Conservation (phyloP, 2,329 filamentous ascomycete genomes). For the Diaporthe sp. region DNA sequence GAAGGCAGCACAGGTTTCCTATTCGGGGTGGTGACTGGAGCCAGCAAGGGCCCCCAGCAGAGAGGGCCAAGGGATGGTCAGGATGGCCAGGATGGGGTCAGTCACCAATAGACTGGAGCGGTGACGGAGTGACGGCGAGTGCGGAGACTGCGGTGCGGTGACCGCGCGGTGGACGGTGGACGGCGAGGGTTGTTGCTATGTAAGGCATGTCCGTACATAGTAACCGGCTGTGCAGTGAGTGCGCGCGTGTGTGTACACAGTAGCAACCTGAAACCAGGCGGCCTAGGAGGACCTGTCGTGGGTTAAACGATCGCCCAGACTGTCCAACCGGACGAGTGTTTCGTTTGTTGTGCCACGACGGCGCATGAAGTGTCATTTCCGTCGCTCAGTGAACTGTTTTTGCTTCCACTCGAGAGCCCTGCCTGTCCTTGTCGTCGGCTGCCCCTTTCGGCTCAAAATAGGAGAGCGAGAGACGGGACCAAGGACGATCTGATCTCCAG, state of each 20-base stretch:
- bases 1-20: constrained; percentile 16
- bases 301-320: constrained; percentile 27
- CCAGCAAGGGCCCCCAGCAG: not conserved
- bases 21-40: not conserved
- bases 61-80: not conserved
- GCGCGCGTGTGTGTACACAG: not conserved
- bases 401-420: not conserved
- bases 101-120: constrained; percentile 8
- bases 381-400: not conserved
- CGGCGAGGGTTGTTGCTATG: not conserved
- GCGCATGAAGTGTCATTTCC: constrained; percentile 29
- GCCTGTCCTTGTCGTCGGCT: constrained; percentile 16
- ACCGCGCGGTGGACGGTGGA: constrained; percentile 10
- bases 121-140: constrained; percentile 17
- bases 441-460: constrained; percentile 20
- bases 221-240: constrained; percentile 20
- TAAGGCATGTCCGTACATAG: constrained; percentile 11
- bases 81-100: constrained; percentile 8
- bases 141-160: constrained; percentile 24
- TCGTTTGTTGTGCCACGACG: constrained; percentile 12
- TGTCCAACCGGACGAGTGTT: constrained; percentile 17
- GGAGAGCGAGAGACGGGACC: not conserved
- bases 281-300: constrained; percentile 27
- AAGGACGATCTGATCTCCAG: constrained; percentile 21
- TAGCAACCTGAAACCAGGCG: constrained; percentile 21